Percentiles rank a stretch among this genome's conserved stretches.
These are phyloP conservation scores for Phytophthora europaea DNA, from an alignment of 352 stramenopile genomes.

Conservation along the genomic window DNA sequence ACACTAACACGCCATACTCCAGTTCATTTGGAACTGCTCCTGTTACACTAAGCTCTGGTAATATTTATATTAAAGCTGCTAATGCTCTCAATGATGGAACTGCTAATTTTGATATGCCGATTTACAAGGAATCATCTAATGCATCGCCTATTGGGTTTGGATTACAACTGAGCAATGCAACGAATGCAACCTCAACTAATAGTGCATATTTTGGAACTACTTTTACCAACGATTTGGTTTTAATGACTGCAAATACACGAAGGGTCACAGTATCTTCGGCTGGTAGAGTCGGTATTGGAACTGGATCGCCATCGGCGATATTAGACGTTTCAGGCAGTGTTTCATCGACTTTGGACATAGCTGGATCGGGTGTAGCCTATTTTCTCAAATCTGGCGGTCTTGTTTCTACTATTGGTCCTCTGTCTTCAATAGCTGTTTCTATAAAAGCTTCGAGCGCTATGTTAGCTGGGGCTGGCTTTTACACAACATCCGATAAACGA, in stretches of 20 bases:
- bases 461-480: background rate
- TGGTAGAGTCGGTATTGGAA: constrained; percentile 28
- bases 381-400: too few relatives aligned
- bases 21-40: constrained; percentile 15
- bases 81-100: background rate
- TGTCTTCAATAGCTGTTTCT: background rate
- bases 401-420: background rate
- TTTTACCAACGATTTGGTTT: constrained; percentile 25
- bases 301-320: background rate
- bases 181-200: background rate
- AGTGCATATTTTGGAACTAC: constrained; percentile 6
- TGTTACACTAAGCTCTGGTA: constrained; percentile 15
- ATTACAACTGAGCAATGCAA: constrained; percentile 25
- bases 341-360: too few relatives aligned
- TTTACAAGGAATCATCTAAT: constrained; percentile 28
- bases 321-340: background rate
- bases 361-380: too few relatives aligned
- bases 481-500: background rate
- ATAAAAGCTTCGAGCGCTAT: too few relatives aligned
- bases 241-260: constrained; percentile 27
- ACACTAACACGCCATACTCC: constrained; percentile 27
- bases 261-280: constrained; percentile 19
- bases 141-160: constrained; percentile 23
- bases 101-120: constrained; percentile 16
- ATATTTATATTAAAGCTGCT: constrained; percentile 31